A percentile compares a stretch with the other conserved stretches of the same genome.
Evolutionary conservation across 2,329 filamentous ascomycete species (phyloP).

Genomic region (Aureobasidium uvarum): DNA sequence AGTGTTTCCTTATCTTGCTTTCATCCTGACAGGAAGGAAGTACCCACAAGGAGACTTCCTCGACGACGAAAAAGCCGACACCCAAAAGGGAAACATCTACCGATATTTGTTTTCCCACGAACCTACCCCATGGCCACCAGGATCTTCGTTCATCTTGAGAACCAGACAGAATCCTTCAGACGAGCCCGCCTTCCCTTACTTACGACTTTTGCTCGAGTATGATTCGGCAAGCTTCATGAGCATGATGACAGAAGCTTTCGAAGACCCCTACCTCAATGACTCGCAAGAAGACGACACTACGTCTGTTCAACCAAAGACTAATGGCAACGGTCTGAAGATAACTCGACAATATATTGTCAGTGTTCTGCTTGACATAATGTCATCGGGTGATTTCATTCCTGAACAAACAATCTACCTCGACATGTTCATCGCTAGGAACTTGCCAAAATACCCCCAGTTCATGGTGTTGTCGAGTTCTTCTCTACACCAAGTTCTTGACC

Average conservation of each 20-base stretch:
- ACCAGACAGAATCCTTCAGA: conserved; percentile 53
- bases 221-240: conserved; percentile 92
- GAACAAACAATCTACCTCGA: conserved; percentile 92
- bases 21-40: conserved; percentile 81
- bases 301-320: conserved; percentile 40
- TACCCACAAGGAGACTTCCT: conserved; percentile 83
- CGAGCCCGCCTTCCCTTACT: conserved; percentile 79
- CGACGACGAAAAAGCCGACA: conserved; percentile 66
- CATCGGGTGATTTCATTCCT: conserved; percentile 66
- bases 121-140: conserved; percentile 68
- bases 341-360: conserved; percentile 91
- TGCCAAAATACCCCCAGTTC: conserved; percentile 96
- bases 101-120: conserved; percentile 90
- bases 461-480: conserved; percentile 85
- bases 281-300: conserved; percentile 62
- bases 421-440: conserved; percentile 95
- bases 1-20: conserved; percentile 92
- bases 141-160: conserved; percentile 15
- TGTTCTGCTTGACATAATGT: conserved; percentile 90
- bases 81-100: conserved; percentile 85
- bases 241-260: conserved; percentile 94
- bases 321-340: conserved; percentile 32
- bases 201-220: conserved; percentile 80
- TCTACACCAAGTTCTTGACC: conserved; percentile 73
- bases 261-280: conserved; percentile 89